Percentiles rank a stretch among this genome's conserved stretches.
Conservation (phyloP, 148 eudicot species). For the Pharnaceum exiguum region DNA sequence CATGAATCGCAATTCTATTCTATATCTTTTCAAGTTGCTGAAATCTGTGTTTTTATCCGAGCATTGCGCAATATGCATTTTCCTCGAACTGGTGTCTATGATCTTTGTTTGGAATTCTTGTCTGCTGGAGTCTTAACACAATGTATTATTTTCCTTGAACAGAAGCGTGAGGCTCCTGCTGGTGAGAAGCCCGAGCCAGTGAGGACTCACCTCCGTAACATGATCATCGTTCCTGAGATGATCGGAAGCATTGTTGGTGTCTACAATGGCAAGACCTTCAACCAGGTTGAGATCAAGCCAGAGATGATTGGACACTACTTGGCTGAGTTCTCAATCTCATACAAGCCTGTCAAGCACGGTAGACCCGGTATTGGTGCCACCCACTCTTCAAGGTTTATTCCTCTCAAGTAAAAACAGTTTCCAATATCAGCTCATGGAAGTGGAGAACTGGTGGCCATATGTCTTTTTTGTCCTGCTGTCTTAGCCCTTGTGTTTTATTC, state of each 20-base stretch:
- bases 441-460: no score
- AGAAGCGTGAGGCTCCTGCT: conserved; percentile 72
- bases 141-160: conserved; percentile 4
- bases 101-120: no score
- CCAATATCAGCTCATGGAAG: background rate
- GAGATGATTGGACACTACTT: conserved; percentile 80
- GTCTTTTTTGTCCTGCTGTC: no score
- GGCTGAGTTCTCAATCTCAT: conserved; percentile 72
- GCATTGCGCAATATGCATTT: no score
- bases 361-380: conserved; percentile 91
- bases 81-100: no score
- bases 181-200: conserved; percentile 66
- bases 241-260: conserved; percentile 68
- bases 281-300: conserved; percentile 66
- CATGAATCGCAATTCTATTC: no score
- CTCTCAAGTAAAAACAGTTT: conserved; percentile 42
- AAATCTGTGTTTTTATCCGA: no score
- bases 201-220: conserved; percentile 63
- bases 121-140: background rate
- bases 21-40: no score
- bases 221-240: conserved; percentile 78
- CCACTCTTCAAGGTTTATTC: conserved; percentile 85
- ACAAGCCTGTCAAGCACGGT: conserved; percentile 87
- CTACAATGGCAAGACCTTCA: conserved; percentile 76
- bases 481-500: no score